These are phyloP conservation scores for Coniochaeta sp. DNA, from an alignment of 2,329 filamentous ascomycete genomes.

Conservation along the genomic window DNA sequence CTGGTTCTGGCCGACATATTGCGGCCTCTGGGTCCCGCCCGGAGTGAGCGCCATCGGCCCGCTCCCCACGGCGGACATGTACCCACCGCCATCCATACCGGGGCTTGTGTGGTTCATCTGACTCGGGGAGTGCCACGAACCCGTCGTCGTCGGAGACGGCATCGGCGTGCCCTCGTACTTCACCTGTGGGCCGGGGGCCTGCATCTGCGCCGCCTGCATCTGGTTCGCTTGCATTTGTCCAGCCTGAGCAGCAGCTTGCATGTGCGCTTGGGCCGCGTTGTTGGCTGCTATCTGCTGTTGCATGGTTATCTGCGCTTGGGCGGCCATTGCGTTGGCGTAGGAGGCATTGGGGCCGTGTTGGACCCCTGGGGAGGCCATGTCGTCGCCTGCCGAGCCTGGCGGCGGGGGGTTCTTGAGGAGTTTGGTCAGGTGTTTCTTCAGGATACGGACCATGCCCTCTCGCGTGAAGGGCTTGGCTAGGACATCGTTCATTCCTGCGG, in stretches of 20 bases:
- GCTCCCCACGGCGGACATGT: slow-evolving; percentile 33
- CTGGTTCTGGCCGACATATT: slow-evolving; percentile 27
- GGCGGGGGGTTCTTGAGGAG: slow-evolving; percentile 61
- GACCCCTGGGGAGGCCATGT: slow-evolving; percentile 23
- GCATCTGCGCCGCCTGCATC: slow-evolving; percentile 19
- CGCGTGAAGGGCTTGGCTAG: slow-evolving; percentile 94
- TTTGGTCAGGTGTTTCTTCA: slow-evolving; percentile 83
- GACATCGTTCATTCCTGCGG: slow-evolving; percentile 89
- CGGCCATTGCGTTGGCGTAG: background rate
- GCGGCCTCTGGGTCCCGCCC: slow-evolving; percentile 27
- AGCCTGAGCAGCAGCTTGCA: background rate
- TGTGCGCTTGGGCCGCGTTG: slow-evolving; percentile 9
- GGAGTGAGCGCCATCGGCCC: slow-evolving; percentile 30
- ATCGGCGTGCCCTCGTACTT: slow-evolving; percentile 52
- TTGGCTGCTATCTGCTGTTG: slow-evolving; percentile 9
- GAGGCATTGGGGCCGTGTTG: slow-evolving; percentile 4
- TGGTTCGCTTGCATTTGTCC: slow-evolving; percentile 13
- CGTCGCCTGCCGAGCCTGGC: slow-evolving; percentile 22
- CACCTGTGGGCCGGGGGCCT: slow-evolving; percentile 23
- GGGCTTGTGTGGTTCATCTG: slow-evolving; percentile 44
- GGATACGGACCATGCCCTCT: slow-evolving; percentile 73
- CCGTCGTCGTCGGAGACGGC: slow-evolving; percentile 41
- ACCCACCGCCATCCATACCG: slow-evolving; percentile 35
- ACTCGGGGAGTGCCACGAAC: slow-evolving; percentile 43
- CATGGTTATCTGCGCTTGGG: slow-evolving; percentile 7